These are phyloP conservation scores for Litchi chinensis DNA, from an alignment of 345 rosid genomes.

Conservation along the genomic window DNA sequence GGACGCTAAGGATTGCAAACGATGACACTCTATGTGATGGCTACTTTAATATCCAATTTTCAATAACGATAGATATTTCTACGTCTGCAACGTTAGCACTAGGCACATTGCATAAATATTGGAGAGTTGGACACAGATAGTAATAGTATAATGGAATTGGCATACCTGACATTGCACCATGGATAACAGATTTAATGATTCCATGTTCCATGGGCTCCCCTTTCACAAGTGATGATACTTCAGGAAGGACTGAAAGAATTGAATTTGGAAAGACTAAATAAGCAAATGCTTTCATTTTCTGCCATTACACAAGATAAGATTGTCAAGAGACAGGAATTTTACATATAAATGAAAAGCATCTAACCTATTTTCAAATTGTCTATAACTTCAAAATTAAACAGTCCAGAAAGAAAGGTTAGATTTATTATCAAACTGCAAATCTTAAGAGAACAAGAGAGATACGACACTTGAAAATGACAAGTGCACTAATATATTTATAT, in stretches of 20 bases:
- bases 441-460: neutral
- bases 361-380: neutral
- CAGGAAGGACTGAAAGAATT: constrained; percentile 56
- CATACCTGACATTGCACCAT: constrained; percentile 83
- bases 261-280: constrained; percentile 86
- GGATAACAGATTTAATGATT: constrained; percentile 76
- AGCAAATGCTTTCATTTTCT: constrained; percentile 83
- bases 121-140: neutral
- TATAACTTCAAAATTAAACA: neutral
- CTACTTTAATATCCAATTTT: neutral
- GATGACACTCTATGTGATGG: neutral
- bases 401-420: neutral
- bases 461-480: neutral
- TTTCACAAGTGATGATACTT: constrained; percentile 42
- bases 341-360: neutral
- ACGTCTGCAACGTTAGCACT: neutral
- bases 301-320: constrained; percentile 26
- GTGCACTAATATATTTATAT: neutral
- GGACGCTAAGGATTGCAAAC: neutral
- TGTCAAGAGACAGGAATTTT: constrained; percentile 3
- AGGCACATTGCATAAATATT: neutral
- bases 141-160: neutral
- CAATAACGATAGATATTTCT: neutral
- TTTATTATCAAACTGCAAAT: constrained; percentile 5
- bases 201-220: constrained; percentile 73